Percentiles rank a stretch among this genome's conserved stretches.
These are phyloP conservation scores for Plectosphaerella sp. DNA, from an alignment of 2,329 filamentous ascomycete species.

Conservation along the genomic window DNA sequence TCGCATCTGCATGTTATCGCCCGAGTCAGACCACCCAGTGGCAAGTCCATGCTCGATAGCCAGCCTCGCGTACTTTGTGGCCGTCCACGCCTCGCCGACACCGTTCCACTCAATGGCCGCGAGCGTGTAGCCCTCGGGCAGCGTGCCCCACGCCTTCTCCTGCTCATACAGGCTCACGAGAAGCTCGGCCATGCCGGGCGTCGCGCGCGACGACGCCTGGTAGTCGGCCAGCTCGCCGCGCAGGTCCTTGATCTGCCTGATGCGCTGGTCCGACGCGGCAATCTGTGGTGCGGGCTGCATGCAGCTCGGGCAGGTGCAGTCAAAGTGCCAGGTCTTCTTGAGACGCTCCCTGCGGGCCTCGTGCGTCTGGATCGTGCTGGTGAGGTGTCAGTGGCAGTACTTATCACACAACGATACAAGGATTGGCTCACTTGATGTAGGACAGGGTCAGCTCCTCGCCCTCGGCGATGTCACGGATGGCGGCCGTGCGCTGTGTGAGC, in stretches of 20 bases:
- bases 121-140: conserved; percentile 29
- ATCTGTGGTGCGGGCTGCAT: conserved; percentile 18
- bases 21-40: conserved; percentile 12
- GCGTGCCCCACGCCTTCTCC: conserved; percentile 28
- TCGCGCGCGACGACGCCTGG: conserved; percentile 20
- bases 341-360: conserved; percentile 22
- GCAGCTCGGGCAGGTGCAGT: conserved; percentile 34
- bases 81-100: conserved; percentile 31
- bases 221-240: conserved; percentile 25
- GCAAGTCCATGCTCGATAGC: conserved; percentile 30
- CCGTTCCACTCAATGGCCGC: conserved; percentile 34
- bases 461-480: conserved; percentile 30
- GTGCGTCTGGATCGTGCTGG: conserved; percentile 25
- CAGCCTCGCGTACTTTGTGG: conserved; percentile 30
- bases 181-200: conserved; percentile 32
- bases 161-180: conserved; percentile 33
- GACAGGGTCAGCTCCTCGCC: conserved; percentile 39
- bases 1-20: conserved; percentile 28
- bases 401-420: no score
- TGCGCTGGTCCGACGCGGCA: conserved; percentile 30
- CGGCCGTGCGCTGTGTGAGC: conserved; percentile 33
- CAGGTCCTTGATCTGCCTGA: conserved; percentile 26
- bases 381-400: neutral
- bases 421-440: conserved; percentile 29
- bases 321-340: conserved; percentile 31